Conservation (phyloP, 2,329 filamentous ascomycete species). For the Aspergillus piperis region DNA sequence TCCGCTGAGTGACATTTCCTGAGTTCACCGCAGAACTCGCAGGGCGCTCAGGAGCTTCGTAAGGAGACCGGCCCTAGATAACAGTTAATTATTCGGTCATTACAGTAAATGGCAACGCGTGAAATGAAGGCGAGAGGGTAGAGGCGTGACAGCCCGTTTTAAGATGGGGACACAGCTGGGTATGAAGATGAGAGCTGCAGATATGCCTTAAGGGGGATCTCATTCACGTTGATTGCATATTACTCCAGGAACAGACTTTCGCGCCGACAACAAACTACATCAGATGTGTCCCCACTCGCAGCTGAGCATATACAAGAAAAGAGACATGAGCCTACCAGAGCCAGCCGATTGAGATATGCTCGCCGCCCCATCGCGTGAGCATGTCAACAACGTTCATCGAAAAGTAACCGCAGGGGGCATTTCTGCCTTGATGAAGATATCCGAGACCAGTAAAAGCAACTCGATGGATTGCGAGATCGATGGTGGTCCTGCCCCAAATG, state of each 20-base stretch:
- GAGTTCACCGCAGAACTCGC: constrained; percentile 22
- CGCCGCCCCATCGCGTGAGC: constrained; percentile 44
- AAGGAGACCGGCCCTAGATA: constrained; percentile 48
- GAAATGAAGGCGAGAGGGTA: not conserved
- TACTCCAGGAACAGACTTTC: not conserved
- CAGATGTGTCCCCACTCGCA: not conserved
- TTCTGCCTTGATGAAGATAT: not conserved
- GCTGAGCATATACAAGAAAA: constrained; percentile 8
- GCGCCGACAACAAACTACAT: not conserved
- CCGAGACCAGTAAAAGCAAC: not conserved
- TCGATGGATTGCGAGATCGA: not conserved
- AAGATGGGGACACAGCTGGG: not conserved
- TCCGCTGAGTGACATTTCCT: constrained; percentile 22
- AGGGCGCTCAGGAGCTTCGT: constrained; percentile 43
- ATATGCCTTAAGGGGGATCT: not conserved
- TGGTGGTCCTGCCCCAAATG: not conserved
- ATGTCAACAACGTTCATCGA: not conserved
- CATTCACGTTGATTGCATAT: not conserved
- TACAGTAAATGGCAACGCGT: not conserved
- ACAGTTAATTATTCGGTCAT: constrained; percentile 20
- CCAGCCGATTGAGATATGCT: constrained; percentile 48
- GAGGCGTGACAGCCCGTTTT: not conserved
- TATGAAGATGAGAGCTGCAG: not conserved
- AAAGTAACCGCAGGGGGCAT: constrained; percentile 1
- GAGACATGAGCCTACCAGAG: constrained; percentile 42